Evolutionary conservation across 1,284 basidiomycete species (phyloP).

Genomic region (Cryptococcus sp.): DNA sequence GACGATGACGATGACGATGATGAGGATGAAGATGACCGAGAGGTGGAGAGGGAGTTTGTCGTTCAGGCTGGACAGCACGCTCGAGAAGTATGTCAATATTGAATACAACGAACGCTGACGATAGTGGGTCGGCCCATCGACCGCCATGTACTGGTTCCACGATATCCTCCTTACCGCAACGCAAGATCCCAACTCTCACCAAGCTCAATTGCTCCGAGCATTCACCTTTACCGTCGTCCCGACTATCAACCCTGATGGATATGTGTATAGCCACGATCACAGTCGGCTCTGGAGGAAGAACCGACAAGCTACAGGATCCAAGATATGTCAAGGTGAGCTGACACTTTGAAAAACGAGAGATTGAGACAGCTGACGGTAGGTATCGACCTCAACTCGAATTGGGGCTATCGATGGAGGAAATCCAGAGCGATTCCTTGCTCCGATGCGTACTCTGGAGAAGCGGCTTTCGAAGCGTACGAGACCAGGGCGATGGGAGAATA

Average conservation of each 20-base stretch:
- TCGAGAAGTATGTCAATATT: conserved; percentile 55
- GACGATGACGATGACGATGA: conserved; percentile 8
- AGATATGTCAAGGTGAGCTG: conserved; percentile 44
- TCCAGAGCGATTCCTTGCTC: conserved; percentile 53
- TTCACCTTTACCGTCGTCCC: conserved; percentile 74
- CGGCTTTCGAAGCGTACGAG: conserved; percentile 69
- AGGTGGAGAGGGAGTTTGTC: conserved; percentile 53
- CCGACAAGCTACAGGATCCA: conserved; percentile 52
- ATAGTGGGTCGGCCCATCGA: conserved; percentile 74
- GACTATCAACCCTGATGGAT: conserved; percentile 77
- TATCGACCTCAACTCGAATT: conserved; percentile 76
- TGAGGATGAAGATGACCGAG: conserved; percentile 11
- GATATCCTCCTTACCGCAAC: conserved; percentile 55
- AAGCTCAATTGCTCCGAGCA: conserved; percentile 52
- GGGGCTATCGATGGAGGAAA: conserved; percentile 49
- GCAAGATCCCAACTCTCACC: conserved; percentile 33
- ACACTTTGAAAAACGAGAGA: not conserved
- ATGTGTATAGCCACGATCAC: conserved; percentile 58
- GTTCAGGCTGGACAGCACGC: conserved; percentile 72
- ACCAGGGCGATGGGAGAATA: conserved; percentile 68
- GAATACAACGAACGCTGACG: not conserved
- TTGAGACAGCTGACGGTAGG: conserved; percentile 47
- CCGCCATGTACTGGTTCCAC: conserved; percentile 68
- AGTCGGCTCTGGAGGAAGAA: conserved; percentile 83
- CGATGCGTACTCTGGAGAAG: conserved; percentile 64